phyloP scores from a whole-genome alignment of 345 rosid genomes.

The Brassica nigra region DNA sequence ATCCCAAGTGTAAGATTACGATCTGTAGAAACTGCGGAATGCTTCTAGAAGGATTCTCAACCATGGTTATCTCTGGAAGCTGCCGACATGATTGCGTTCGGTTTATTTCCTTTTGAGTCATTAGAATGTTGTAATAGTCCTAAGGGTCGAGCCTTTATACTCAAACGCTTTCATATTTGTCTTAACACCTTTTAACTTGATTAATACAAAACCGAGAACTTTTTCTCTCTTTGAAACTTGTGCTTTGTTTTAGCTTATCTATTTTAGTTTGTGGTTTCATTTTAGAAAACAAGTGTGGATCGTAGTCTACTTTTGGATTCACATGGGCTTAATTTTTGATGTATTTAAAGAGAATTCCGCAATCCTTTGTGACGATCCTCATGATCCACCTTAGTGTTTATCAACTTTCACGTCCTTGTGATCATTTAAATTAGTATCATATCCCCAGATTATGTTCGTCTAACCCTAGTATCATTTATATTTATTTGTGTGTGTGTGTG shows the following conservation, averaged over 20 bases:
- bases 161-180: background rate
- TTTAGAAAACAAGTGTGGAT: background rate
- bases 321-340: background rate
- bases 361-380: background rate
- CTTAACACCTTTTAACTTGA: background rate
- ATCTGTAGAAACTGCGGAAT: background rate
- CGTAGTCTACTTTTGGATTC: background rate
- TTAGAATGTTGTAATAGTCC: background rate
- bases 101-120: background rate
- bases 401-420: background rate
- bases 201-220: background rate
- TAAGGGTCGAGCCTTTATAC: background rate
- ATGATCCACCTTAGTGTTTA: background rate
- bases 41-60: background rate
- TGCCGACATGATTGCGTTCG: background rate
- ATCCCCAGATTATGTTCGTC: background rate
- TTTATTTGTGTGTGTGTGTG: background rate
- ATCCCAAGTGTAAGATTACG: no score
- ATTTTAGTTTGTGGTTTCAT: background rate
- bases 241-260: background rate
- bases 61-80: background rate
- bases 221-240: background rate
- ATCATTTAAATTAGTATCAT: background rate
- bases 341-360: background rate
- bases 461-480: background rate